Evolutionary conservation across 1,139 yeast species (phyloP).

Genomic region (Yamadazyma spencermartinsiae): DNA sequence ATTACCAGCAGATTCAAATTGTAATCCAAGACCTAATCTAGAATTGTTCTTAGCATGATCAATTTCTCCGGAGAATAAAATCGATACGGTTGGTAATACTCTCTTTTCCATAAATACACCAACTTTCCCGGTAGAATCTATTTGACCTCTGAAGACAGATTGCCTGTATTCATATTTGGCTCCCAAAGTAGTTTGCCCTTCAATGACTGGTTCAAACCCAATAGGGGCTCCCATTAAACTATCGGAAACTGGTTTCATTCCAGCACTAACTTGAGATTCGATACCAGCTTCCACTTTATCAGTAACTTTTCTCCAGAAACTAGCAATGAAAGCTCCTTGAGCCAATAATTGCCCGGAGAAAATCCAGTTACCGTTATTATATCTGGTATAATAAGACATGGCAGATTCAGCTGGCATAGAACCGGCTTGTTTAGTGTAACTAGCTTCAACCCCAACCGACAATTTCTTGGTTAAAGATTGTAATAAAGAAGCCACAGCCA

Average conservation of each 20-base stretch:
- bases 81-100: constrained; percentile 85
- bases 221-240: constrained; percentile 81
- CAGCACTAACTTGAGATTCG: constrained; percentile 83
- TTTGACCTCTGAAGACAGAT: constrained; percentile 92
- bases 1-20: constrained; percentile 91
- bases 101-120: constrained; percentile 90
- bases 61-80: constrained; percentile 85
- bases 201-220: constrained; percentile 77
- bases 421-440: constrained; percentile 78
- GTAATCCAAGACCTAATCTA: constrained; percentile 90
- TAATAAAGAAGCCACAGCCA: constrained; percentile 85
- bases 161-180: constrained; percentile 98
- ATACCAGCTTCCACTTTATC: constrained; percentile 96
- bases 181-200: constrained; percentile 91
- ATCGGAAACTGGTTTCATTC: constrained; percentile 76
- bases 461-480: constrained; percentile 85
- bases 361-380: constrained; percentile 85
- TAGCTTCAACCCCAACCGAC: constrained; percentile 89
- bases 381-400: constrained; percentile 87
- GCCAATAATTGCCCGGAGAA: constrained; percentile 94
- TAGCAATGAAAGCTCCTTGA: constrained; percentile 84
- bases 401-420: constrained; percentile 89
- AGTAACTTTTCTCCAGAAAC: constrained; percentile 92
- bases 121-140: constrained; percentile 90
- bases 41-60: constrained; percentile 87